Evolutionary conservation across 139 green algal genomes (phyloP), one percentile per base, ranked within the genome.

Genomic region (Volvox africanus): DNA sequence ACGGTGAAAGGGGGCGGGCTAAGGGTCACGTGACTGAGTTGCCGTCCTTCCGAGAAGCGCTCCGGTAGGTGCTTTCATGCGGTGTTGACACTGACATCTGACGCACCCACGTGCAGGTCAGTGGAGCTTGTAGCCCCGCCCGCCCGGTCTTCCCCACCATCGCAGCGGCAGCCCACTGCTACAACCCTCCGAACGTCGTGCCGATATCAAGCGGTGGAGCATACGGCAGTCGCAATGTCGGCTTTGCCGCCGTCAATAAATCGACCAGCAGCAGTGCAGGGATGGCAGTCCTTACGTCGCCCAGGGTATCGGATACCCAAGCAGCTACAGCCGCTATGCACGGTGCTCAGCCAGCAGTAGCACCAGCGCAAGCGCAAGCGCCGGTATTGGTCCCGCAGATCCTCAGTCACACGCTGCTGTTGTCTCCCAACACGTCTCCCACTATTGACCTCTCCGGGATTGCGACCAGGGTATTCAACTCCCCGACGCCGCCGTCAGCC

Each of bases 81-180:
- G 44, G 44, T 55, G 44, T 14, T 9, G 9, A 9, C 5, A 55
- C 44, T 20, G 50, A 1, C 71, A 32, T 79, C 32, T 1, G 30
- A n/a, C 35, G 71, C 28, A 21, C 14, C 1, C 1, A 18, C 28
- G 18, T 79, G 24, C 80, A 82, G 67, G 20, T 82, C 36, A 81
- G 36, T 71, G 22, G 69, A 28, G 21, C 35, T 22, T 36, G 12
- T 35, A 89, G 85, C 85, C 85, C 68, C 67, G 85, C 80, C 80
- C 50, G 50, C 16, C 80, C 80, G 12, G 80, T 73, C 37, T 82
- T 82, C 77, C 37, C 17, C 37, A 17, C 79, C 26, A 37, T 73
- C 20, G 26, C 55, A 50, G 55, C 80, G 13, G 55, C 80, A 17
- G 80, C 44, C 44, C 44, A 55, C 44, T 5, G 44, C 44, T 55